These are phyloP conservation scores for Aureobasidium subglaciale DNA, from an alignment of 2,329 filamentous ascomycete species.

Conservation along the genomic window DNA sequence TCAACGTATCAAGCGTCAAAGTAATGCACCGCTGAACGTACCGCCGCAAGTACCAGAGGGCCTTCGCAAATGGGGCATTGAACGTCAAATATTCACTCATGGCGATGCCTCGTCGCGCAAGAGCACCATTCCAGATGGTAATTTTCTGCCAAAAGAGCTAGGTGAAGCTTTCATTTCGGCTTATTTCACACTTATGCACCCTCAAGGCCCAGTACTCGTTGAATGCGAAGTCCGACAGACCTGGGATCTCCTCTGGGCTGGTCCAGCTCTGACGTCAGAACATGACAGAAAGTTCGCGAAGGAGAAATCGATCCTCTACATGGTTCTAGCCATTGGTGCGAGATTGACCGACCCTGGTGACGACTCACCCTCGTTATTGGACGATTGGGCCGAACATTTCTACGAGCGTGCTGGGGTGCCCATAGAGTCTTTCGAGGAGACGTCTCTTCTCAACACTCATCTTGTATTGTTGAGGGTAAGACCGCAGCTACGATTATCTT, in stretches of 20 bases:
- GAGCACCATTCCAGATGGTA: background rate
- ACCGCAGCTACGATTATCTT: background rate
- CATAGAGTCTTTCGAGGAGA: slow-evolving; percentile 12
- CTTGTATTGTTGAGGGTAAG: slow-evolving; percentile 6
- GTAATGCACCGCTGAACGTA: background rate
- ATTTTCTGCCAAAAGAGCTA: slow-evolving; percentile 8
- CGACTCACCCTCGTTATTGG: background rate
- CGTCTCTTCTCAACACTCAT: slow-evolving; percentile 9
- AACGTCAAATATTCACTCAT: slow-evolving; percentile 12
- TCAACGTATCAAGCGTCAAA: slow-evolving; percentile 3
- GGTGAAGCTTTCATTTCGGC: slow-evolving; percentile 10
- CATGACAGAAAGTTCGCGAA: background rate
- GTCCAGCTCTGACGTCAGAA: background rate
- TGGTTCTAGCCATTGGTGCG: slow-evolving; percentile 12
- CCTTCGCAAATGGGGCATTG: slow-evolving; percentile 9
- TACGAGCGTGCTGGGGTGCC: slow-evolving; percentile 6
- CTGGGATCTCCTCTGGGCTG: slow-evolving; percentile 3
- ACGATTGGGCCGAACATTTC: slow-evolving; percentile 9
- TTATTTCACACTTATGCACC: slow-evolving; percentile 13
- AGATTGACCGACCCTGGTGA: slow-evolving; percentile 3
- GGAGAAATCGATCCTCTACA: slow-evolving; percentile 9
- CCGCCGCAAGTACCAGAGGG: slow-evolving; percentile 2
- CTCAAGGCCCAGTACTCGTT: background rate
- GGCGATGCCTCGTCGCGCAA: background rate
- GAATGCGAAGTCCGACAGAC: slow-evolving; percentile 1